phyloP scores from a whole-genome alignment of 805 yeast genomes.

The Starmerella vaccinii region DNA sequence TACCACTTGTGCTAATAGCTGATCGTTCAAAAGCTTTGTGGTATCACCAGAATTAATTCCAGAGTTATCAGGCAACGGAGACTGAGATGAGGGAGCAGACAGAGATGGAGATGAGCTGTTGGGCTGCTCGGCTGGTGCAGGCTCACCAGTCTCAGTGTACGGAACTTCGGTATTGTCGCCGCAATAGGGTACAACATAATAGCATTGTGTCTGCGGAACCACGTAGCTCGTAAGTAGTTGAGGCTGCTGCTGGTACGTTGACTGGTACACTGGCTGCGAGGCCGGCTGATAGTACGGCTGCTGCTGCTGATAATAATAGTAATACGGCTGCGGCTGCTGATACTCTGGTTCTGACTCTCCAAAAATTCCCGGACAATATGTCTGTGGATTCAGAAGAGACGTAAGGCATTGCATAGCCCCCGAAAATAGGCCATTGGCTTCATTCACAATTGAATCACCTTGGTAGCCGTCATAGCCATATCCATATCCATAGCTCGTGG shows the following conservation, averaged over 20 bases:
- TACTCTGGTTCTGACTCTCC: not conserved
- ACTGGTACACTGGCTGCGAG: conserved; percentile 6
- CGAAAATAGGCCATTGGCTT: not conserved
- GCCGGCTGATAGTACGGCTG: conserved; percentile 9
- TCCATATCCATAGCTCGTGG: not conserved
- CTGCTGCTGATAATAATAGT: not conserved
- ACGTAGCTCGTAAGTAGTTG: conserved; percentile 1
- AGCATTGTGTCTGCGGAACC: not conserved
- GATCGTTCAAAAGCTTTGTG: not conserved
- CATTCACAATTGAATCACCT: not conserved
- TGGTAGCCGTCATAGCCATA: not conserved
- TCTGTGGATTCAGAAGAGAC: not conserved
- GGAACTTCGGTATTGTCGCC: not conserved
- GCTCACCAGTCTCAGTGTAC: not conserved
- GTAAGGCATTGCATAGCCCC: not conserved
- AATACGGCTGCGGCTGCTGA: not conserved
- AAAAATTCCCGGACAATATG: not conserved
- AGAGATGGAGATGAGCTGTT: too few species aligned
- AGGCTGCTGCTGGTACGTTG: conserved; percentile 9
- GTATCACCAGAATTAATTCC: conserved; percentile 1
- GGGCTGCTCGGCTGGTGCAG: too few species aligned
- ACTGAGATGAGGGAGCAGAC: not conserved
- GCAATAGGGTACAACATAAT: not conserved
- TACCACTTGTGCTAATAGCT: not conserved
- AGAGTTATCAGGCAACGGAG: not conserved